Evolutionary conservation across 1,284 basidiomycete species (phyloP).

Genomic region (Butyriboletus appendiculatus): DNA sequence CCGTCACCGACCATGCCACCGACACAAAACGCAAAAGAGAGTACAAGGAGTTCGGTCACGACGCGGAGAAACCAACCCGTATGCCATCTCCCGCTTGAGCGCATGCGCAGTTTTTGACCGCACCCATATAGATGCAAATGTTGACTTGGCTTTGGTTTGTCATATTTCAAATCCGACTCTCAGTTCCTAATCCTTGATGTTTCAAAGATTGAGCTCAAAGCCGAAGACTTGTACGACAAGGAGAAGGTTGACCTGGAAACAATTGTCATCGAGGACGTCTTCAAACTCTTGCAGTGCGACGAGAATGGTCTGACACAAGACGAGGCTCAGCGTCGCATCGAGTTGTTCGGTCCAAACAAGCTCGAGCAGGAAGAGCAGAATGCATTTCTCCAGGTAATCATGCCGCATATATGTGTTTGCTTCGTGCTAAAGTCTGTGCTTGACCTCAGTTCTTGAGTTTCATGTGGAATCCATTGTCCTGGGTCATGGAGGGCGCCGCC

Average conservation of each 20-base stretch:
- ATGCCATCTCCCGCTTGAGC: slow-evolving; percentile 39
- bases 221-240: slow-evolving; percentile 96
- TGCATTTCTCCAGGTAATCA: slow-evolving; percentile 71
- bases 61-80: slow-evolving; percentile 71
- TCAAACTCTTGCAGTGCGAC: slow-evolving; percentile 90
- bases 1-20: slow-evolving; percentile 27
- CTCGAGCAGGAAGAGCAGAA: slow-evolving; percentile 92
- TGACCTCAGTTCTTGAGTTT: slow-evolving; percentile 84
- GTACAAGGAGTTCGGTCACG: slow-evolving; percentile 91
- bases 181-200: not conserved
- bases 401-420: not conserved
- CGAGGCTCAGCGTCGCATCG: slow-evolving; percentile 86
- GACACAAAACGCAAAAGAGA: slow-evolving; percentile 75
- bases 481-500: slow-evolving; percentile 99
- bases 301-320: slow-evolving; percentile 77
- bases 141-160: slow-evolving; percentile 79
- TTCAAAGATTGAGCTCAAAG: slow-evolving; percentile 82
- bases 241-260: slow-evolving; percentile 99
- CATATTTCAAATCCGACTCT: slow-evolving; percentile 6
- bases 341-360: slow-evolving; percentile 95
- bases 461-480: slow-evolving; percentile 99
- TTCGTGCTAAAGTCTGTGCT: slow-evolving; percentile 12
- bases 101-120: not conserved
- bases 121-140: slow-evolving; percentile 64
- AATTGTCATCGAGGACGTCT: slow-evolving; percentile 95